These are phyloP conservation scores for Dalbergia cultrata DNA, from an alignment of 306 rosid species.

Conservation along the genomic window DNA sequence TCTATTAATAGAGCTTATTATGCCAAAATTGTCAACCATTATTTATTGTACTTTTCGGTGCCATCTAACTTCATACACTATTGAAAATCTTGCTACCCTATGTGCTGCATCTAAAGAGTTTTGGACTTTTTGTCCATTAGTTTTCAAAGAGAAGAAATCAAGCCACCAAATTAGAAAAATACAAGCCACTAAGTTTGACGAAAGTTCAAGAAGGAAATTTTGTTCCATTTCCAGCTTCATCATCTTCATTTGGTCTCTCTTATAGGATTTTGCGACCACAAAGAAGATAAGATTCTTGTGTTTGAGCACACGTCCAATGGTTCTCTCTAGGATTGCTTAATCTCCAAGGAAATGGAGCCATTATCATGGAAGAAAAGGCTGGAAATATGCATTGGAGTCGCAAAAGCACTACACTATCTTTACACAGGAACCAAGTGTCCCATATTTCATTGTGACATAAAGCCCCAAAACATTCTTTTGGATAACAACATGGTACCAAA, in stretches of 20 bases:
- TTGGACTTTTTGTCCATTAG: too few species aligned
- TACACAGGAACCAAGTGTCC: slow-evolving; percentile 39
- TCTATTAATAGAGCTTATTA: too few species aligned
- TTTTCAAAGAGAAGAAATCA: too few species aligned
- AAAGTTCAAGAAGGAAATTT: background rate
- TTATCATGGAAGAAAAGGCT: slow-evolving; percentile 42
- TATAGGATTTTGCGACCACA: slow-evolving; percentile 20
- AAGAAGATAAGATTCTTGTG: slow-evolving; percentile 30
- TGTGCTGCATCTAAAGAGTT: too few species aligned
- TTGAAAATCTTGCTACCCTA: too few species aligned
- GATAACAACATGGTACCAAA: slow-evolving; percentile 14
- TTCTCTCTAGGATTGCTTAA: background rate
- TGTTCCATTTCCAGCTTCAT: slow-evolving; percentile 24
- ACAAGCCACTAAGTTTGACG: too few species aligned
- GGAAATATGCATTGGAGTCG: slow-evolving; percentile 35
- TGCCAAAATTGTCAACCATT: too few species aligned
- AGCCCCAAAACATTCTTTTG: too few species aligned
- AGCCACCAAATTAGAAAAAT: too few species aligned
- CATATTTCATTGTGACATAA: slow-evolving; percentile 12
- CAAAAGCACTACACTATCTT: slow-evolving; percentile 46
- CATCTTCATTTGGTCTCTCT: slow-evolving; percentile 34
- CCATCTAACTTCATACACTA: too few species aligned
- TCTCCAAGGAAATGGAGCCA: background rate
- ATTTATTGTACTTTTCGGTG: too few species aligned
- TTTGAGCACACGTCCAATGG: slow-evolving; percentile 28